Percentiles rank a stretch among this genome's conserved stretches.
phyloP scores from a whole-genome alignment of 2,329 filamentous ascomycete species.

The Penicillium sp. region DNA sequence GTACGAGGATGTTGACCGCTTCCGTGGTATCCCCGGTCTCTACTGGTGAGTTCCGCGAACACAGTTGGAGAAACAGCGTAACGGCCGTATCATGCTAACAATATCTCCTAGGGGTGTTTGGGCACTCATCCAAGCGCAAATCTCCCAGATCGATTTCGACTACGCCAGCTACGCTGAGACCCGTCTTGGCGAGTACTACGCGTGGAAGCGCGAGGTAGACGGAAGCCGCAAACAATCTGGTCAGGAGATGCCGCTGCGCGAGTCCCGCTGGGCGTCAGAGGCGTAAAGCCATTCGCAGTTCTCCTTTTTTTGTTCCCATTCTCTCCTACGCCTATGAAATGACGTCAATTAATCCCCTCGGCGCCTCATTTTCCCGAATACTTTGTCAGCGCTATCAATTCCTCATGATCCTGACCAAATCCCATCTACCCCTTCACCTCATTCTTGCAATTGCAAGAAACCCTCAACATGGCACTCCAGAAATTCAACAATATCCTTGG shows the following conservation, averaged over 20 bases:
- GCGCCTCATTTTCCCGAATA: neutral
- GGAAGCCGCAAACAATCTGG: slow-evolving; percentile 58
- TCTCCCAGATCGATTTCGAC: slow-evolving; percentile 95
- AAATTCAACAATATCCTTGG: slow-evolving; percentile 12
- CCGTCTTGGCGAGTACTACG: slow-evolving; percentile 86
- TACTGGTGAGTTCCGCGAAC: slow-evolving; percentile 53
- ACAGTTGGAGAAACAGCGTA: no score
- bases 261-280: slow-evolving; percentile 74
- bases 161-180: slow-evolving; percentile 88
- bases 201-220: slow-evolving; percentile 75
- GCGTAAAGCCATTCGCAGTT: slow-evolving; percentile 20
- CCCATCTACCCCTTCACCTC: neutral
- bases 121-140: slow-evolving; percentile 90
- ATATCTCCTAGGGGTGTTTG: slow-evolving; percentile 76
- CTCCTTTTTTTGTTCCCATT: neutral
- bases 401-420: neutral
- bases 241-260: slow-evolving; percentile 68
- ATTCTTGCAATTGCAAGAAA: slow-evolving; percentile 1
- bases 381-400: neutral
- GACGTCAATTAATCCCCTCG: neutral
- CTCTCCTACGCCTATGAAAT: neutral
- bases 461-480: slow-evolving; percentile 1
- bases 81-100: neutral
- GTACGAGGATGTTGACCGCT: slow-evolving; percentile 78
- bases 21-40: slow-evolving; percentile 86